A percentile compares a stretch with the other conserved stretches of the same genome.
These are phyloP conservation scores for Fagopyrum homotropicum DNA, from an alignment of 148 eudicot genomes.

Conservation along the genomic window DNA sequence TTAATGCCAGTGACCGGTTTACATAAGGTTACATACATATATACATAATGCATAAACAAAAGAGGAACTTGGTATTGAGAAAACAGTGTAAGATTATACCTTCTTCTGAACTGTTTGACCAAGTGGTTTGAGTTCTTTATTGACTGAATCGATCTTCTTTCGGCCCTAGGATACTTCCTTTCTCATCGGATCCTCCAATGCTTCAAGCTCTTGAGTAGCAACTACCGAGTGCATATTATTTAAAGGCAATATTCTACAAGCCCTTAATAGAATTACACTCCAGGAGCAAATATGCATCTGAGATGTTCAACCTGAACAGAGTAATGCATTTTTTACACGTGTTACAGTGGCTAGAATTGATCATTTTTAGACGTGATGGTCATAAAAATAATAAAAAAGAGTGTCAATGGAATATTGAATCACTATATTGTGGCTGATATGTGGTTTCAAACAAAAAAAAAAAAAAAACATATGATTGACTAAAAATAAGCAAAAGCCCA, in stretches of 20 bases:
- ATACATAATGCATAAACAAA: not conserved
- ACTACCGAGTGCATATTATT: not conserved
- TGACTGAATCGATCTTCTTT: constrained; percentile 13
- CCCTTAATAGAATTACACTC: not conserved
- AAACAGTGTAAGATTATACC: not conserved
- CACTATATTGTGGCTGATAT: not conserved
- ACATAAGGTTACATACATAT: not conserved
- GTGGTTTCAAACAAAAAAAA: not conserved
- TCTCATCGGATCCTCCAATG: constrained; percentile 13
- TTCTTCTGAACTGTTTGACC: constrained; percentile 14
- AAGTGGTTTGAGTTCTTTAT: constrained; percentile 13
- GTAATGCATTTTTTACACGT: not conserved
- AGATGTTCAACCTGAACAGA: not conserved
- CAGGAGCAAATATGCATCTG: not conserved
- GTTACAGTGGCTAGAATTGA: not conserved
- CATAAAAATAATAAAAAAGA: not conserved
- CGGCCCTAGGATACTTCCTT: constrained; percentile 12
- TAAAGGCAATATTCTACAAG: not conserved
- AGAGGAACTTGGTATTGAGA: not conserved
- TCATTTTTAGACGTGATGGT: not conserved
- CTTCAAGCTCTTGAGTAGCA: constrained; percentile 11
- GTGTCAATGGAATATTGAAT: not conserved
- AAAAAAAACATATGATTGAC: not conserved
- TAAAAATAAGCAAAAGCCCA: not conserved
- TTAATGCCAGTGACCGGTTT: not conserved